Evolutionary conservation across 805 yeast species (phyloP), one percentile per base, ranked within the genome.

Genomic region (Wickerhamiella vanderwaltii): DNA sequence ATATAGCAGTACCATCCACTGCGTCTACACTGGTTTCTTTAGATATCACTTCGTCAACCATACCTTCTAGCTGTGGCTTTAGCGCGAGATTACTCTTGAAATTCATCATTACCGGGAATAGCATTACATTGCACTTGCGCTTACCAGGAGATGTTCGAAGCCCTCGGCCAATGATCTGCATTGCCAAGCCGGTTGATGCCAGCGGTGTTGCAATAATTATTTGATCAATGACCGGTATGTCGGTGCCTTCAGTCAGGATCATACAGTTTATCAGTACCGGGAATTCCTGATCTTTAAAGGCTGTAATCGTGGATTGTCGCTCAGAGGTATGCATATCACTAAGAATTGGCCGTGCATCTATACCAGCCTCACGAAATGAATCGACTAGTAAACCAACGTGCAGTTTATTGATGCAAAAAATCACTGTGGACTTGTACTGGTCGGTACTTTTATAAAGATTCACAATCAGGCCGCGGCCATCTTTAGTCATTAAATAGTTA

Each of bases 91-190:
- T 33, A 12, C 24, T 20, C 5, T 20, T 13, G 28, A 33, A 33
- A 3, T 20, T 33, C 13, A 33, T 18, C 36, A 33, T 33, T 12
- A 26, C 26, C 19, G 15, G 22, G 25, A 52, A 52, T 12, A 44
- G 16, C 5, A 84, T 68, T 5, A 87, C 68, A 51, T 78, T 79
- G 52, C 96, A 85, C 45, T 66, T 63, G 2, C 66, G 58, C 53
- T 87, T 87, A 0, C 69, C 72, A 2, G 67, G 62, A 51, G 75
- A 75, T 11, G 73, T 49, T 28, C 97, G 62, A 30, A 87, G 61
- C 0, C 96, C 97, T 43, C 97, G 66, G 0, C 97, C 97, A 15
- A 87, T 69, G 95, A 87, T 87, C 55, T 87, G 97, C 13, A 76
- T 68, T 28, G 84, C 60, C 32, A 87, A 60, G 0, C 80, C 73